Evolutionary conservation across 768 basidiomycete species (phyloP).

Genomic region (Tubosaeta sp.): DNA sequence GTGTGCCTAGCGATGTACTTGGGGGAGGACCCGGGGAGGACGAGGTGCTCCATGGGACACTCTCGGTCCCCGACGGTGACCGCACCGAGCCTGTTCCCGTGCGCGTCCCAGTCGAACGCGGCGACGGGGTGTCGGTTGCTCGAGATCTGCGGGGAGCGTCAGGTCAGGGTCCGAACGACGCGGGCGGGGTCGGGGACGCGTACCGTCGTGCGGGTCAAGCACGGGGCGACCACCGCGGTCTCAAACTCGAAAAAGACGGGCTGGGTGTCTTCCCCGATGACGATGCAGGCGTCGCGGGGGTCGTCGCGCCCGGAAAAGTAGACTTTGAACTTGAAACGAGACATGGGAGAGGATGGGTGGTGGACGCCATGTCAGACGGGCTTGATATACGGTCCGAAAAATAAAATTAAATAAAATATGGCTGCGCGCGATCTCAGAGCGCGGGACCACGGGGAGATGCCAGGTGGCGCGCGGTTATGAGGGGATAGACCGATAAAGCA

Average conservation of each 20-base stretch:
- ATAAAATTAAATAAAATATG: background rate
- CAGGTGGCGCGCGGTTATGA: constrained; percentile 41
- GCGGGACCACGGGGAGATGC: constrained; percentile 40
- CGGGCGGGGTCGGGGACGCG: constrained; percentile 11
- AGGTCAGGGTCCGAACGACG: background rate
- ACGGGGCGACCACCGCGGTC: constrained; percentile 36
- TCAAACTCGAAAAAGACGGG: constrained; percentile 65
- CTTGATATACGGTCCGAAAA: constrained; percentile 28
- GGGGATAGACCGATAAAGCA: constrained; percentile 12
- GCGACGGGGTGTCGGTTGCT: constrained; percentile 50
- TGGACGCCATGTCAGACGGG: background rate
- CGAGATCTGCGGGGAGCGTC: constrained; percentile 24
- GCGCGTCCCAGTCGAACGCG: constrained; percentile 44
- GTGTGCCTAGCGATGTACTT: constrained; percentile 48
- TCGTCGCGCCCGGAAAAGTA: constrained; percentile 70
- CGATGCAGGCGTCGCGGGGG: constrained; percentile 57
- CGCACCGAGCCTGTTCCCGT: constrained; percentile 33
- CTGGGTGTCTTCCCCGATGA: constrained; percentile 61
- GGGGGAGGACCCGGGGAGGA: constrained; percentile 46
- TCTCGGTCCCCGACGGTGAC: constrained; percentile 52
- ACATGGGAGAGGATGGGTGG: constrained; percentile 22
- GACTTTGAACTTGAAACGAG: constrained; percentile 44
- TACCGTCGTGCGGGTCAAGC: constrained; percentile 27
- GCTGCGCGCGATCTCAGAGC: constrained; percentile 40
- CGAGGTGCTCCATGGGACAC: constrained; percentile 60